Percentiles rank a stretch among this genome's conserved stretches.
These are phyloP conservation scores for Kwoniella sp. DNA, from an alignment of 768 basidiomycete genomes.

Conservation along the genomic window DNA sequence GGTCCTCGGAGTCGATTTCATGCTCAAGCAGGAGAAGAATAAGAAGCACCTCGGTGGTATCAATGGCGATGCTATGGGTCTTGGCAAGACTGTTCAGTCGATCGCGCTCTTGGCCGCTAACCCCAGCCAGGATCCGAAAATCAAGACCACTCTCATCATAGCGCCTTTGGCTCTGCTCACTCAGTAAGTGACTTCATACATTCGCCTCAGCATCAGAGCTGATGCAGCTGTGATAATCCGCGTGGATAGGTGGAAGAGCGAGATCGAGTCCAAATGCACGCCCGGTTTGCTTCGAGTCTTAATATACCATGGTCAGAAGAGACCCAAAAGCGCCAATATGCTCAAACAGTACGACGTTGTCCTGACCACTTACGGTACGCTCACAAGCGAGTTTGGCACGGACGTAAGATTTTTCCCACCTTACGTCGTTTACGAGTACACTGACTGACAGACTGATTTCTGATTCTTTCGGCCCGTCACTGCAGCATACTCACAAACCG, in stretches of 20 bases:
- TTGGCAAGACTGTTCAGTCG: slow-evolving; percentile 40
- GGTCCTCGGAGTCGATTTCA: slow-evolving; percentile 75
- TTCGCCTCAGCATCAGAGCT: neutral
- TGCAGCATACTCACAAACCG: slow-evolving; percentile 60
- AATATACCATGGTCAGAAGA: slow-evolving; percentile 68
- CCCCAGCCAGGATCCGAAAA: slow-evolving; percentile 59
- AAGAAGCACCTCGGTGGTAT: slow-evolving; percentile 45
- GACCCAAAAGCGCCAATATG: slow-evolving; percentile 60
- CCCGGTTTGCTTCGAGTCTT: slow-evolving; percentile 59
- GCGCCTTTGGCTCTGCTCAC: slow-evolving; percentile 68
- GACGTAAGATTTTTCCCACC: slow-evolving; percentile 38
- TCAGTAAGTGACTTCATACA: slow-evolving; percentile 56
- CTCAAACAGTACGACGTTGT: slow-evolving; percentile 66
- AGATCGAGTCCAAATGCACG: slow-evolving; percentile 68
- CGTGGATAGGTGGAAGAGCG: slow-evolving; percentile 60
- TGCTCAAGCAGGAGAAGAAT: slow-evolving; percentile 61
- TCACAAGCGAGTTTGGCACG: slow-evolving; percentile 60
- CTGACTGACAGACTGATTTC: slow-evolving; percentile 8
- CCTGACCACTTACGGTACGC: slow-evolving; percentile 72
- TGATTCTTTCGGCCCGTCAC: neutral
- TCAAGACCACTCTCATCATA: slow-evolving; percentile 70
- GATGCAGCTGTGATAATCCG: neutral
- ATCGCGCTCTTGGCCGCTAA: slow-evolving; percentile 73
- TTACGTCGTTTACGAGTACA: neutral
- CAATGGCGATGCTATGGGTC: slow-evolving; percentile 29